Evolutionary conservation across 164 flowering plant genomes (phyloP), one percentile per base, ranked within the genome.

Genomic region (Annona squamosa): DNA sequence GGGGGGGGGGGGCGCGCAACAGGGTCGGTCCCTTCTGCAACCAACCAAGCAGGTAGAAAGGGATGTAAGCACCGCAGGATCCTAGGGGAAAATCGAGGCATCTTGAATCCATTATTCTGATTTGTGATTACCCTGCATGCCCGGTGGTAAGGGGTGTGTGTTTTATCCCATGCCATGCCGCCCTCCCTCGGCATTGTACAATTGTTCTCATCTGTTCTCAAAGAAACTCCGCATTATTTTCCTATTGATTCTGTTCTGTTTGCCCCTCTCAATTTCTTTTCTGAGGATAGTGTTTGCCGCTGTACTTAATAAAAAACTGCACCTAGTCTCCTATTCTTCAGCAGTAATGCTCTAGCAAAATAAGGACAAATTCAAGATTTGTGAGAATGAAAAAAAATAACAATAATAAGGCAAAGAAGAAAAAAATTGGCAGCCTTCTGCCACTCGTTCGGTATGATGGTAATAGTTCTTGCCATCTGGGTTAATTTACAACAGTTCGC

Each of bases 191-290:
- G 44, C 56, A 10, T 45, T 72, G 74, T 46, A 72, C 68, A 46
- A 63, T 63, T 45, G 47, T 72, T 72, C 57, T 72, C 67, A 62
- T 63, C 67, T 61, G 45, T 72, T 41, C 68, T 48, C 44, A 63
- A 64, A 63, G 68, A 71, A 46, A 63, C 44, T 63, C 67, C 6
- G 6, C 26, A 63, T 63, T 63, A 10, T 63, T 64, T 72, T 63
- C 57, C 46, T 72, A 4, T 46, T 66, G 46, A 12, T 42, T 43
- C 5, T 66, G 13, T 66, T 44, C 59, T 52, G 6, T 48, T 48
- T 48, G 0, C 13, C 13, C 10, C 59, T 52, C 59, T 26, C 59
- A 52, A 9, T 52, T 52, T 52, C 59, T 52, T 52, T 52, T 52
- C 59, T 4, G 9, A 16, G 2, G 59, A 9, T 6, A 52, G 9